Evolutionary conservation across 2,329 filamentous ascomycete species (phyloP).

Genomic region (Exophiala calicioides): DNA sequence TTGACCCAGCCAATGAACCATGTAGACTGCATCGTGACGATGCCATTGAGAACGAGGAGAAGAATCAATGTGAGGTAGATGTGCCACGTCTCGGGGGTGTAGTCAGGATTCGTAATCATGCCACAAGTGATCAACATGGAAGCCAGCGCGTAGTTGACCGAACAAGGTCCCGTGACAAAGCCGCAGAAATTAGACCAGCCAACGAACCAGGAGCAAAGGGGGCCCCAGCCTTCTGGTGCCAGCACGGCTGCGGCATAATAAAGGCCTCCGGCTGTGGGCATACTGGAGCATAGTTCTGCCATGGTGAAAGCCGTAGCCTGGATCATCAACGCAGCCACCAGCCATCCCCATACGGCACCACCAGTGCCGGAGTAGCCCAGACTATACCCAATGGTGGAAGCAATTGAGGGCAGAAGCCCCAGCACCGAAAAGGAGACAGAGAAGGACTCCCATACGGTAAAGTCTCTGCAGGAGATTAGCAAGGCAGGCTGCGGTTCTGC

Average conservation of each 20-base stretch:
- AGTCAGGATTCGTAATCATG: slow-evolving; percentile 37
- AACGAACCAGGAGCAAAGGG: slow-evolving; percentile 31
- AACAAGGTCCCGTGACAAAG: slow-evolving; percentile 35
- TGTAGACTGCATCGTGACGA: slow-evolving; percentile 39
- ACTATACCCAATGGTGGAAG: slow-evolving; percentile 40
- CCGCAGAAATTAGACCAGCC: slow-evolving; percentile 38
- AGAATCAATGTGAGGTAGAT: slow-evolving; percentile 37
- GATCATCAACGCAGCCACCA: slow-evolving; percentile 36
- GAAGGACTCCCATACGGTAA: slow-evolving; percentile 38
- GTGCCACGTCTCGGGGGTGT: slow-evolving; percentile 38
- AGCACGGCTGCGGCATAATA: slow-evolving; percentile 38
- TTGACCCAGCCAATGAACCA: slow-evolving; percentile 41
- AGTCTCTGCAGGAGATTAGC: slow-evolving; percentile 29
- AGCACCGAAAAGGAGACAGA: slow-evolving; percentile 40
- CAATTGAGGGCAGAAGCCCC: slow-evolving; percentile 42
- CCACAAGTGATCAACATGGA: slow-evolving; percentile 39
- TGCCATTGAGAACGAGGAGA: slow-evolving; percentile 36
- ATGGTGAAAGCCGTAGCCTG: slow-evolving; percentile 39
- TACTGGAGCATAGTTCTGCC: slow-evolving; percentile 39
- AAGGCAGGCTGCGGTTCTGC: background rate
- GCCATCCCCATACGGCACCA: slow-evolving; percentile 38
- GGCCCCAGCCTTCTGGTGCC: slow-evolving; percentile 36
- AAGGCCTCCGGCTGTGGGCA: slow-evolving; percentile 39
- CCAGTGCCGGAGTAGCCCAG: slow-evolving; percentile 38
- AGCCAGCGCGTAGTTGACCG: slow-evolving; percentile 39